Evolutionary conservation across 768 basidiomycete species (phyloP), one percentile per base, ranked within the genome.

Genomic region (Boletales sp.): DNA sequence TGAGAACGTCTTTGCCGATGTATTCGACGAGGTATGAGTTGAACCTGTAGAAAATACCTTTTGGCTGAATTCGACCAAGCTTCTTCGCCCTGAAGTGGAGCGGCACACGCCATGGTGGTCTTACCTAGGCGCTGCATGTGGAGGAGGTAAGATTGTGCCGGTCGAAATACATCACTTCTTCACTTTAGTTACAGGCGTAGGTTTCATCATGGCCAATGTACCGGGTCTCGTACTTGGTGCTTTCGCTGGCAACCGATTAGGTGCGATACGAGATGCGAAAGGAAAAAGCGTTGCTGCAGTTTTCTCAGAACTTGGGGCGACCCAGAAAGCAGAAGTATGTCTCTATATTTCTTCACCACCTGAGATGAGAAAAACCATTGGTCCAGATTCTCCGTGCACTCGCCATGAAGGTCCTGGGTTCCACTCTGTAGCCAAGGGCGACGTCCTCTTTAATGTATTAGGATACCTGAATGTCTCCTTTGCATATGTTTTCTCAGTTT

Each of bases 201-300:
- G 67, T 24, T 59, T 68, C 47, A 72, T 69, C 58, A 80, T 83
- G 24, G 93, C 84, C 21, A 97, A 94, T 60, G 61, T 94, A 1
- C 93, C 93, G 9, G 93, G 93, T 8, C 73, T 91, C 13, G 79
- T 94, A 72, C 76, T 94, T 17, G 94, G 94, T 44, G 90, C 86
- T 3, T 79, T 86, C 56, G 90, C 91, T 0, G 94, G 94, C 1
- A 95, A 94, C 63, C 75, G 90, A n/a, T 70, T 97, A 27, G 94
- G 94, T 38, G 91, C 93, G 4, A 76, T 97, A 41, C 76, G 94
- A 50, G 94, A 97, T 62, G 94, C 94, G 4, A 97, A 97, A 72
- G 89, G 94, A 10, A 92, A 90, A 77, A 87, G 87, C 53, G 93
- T 97, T 19, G 92, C 89, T 3, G 79, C 86, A 9, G 94, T 97